A percentile compares a stretch with the other conserved stretches of the same genome.
These are phyloP conservation scores for Kodamaea restingae DNA, from an alignment of 805 yeast species.

Conservation along the genomic window DNA sequence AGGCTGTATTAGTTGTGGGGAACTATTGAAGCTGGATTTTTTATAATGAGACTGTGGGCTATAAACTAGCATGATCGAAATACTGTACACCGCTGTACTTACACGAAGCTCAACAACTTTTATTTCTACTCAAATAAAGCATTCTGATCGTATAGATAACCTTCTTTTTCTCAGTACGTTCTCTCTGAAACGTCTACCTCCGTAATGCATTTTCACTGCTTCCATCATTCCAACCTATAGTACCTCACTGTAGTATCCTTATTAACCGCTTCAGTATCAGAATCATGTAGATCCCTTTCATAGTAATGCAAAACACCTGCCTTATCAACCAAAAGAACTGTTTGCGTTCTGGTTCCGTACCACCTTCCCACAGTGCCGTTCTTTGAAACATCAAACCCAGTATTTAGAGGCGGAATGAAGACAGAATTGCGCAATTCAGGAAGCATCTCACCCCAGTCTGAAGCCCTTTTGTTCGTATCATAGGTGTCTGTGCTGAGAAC, in stretches of 20 bases:
- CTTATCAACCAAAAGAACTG: slow-evolving; percentile 59
- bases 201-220: no score
- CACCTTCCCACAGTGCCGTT: slow-evolving; percentile 38
- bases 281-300: slow-evolving; percentile 43
- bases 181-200: no score
- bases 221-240: neutral
- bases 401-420: slow-evolving; percentile 64
- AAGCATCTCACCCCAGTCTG: slow-evolving; percentile 19
- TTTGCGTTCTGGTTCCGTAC: slow-evolving; percentile 89
- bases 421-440: slow-evolving; percentile 53
- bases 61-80: no score
- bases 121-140: no score
- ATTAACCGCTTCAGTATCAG: slow-evolving; percentile 2
- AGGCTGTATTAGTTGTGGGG: no score
- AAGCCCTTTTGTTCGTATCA: slow-evolving; percentile 18
- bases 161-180: no score
- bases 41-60: no score
- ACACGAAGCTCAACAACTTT: no score
- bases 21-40: no score
- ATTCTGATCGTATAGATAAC: no score
- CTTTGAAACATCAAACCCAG: slow-evolving; percentile 10
- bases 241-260: neutral
- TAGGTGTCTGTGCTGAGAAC: slow-evolving; percentile 47
- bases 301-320: slow-evolving; percentile 50
- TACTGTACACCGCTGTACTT: no score